Evolutionary conservation across 495 filamentous ascomycete genomes (phyloP).

Genomic region (Chlorociboria aeruginascens): DNA sequence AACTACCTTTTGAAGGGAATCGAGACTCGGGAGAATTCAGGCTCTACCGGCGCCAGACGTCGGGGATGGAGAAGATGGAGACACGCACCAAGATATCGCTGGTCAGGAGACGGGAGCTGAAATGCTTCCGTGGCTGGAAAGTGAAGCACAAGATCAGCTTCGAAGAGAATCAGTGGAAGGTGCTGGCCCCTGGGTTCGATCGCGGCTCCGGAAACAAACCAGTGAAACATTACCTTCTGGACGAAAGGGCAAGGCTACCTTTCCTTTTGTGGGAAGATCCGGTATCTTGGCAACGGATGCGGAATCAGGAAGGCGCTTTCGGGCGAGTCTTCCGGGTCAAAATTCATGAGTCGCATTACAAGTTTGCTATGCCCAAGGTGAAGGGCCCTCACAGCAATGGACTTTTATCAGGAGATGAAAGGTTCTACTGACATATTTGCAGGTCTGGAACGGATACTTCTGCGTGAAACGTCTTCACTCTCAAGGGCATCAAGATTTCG

Average conservation of each 20-base stretch:
- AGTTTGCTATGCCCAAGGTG: conserved; percentile 2
- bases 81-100: background rate
- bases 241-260: background rate
- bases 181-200: too few relatives aligned
- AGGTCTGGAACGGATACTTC: conserved; percentile 1
- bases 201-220: too few relatives aligned
- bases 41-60: background rate
- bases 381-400: background rate
- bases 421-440: background rate
- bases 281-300: too few relatives aligned
- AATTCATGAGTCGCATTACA: conserved; percentile 9
- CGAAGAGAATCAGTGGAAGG: too few relatives aligned
- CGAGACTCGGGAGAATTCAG: background rate
- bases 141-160: background rate
- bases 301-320: conserved; percentile 7
- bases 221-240: background rate
- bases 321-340: conserved; percentile 6
- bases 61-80: background rate
- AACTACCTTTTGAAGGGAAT: background rate
- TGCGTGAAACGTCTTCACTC: conserved; percentile 7
- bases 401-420: background rate
- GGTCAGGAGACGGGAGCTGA: background rate
- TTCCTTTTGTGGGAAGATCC: background rate
- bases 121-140: background rate
- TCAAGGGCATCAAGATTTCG: background rate